These are phyloP conservation scores for Diaporthe eres DNA, from an alignment of 2,329 filamentous ascomycete species.

Conservation along the genomic window DNA sequence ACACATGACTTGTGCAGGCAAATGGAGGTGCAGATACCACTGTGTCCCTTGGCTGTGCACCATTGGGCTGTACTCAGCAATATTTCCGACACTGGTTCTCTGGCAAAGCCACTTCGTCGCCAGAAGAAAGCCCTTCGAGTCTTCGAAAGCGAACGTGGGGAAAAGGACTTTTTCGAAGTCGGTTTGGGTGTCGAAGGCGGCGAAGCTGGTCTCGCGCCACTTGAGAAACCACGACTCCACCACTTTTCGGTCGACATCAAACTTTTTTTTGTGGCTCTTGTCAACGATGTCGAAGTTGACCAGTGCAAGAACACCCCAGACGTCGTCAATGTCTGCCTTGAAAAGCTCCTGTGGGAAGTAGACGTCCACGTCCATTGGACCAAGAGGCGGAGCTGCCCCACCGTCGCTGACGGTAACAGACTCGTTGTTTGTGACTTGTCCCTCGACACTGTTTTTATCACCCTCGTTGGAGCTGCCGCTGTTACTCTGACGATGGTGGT, in stretches of 20 bases:
- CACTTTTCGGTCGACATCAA: background rate
- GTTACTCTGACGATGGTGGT: background rate
- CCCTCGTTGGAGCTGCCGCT: background rate
- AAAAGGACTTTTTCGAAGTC: constrained; percentile 1
- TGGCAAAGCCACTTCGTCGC: constrained; percentile 11
- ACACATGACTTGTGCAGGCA: background rate
- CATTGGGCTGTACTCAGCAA: background rate
- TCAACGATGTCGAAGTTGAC: background rate
- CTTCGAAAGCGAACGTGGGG: background rate
- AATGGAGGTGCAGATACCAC: constrained; percentile 1
- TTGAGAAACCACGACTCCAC: background rate
- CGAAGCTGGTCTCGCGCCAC: background rate
- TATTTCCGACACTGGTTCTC: background rate
- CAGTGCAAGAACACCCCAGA: constrained; percentile 1
- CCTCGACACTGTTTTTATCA: background rate
- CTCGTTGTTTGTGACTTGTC: background rate
- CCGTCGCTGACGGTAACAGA: background rate
- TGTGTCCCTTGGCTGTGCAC: background rate
- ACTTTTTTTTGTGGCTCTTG: background rate
- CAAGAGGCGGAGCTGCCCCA: too few relatives aligned
- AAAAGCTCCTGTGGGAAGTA: background rate
- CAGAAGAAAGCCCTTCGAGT: background rate
- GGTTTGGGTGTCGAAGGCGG: background rate
- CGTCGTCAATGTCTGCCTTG: background rate
- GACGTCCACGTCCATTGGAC: background rate